phyloP scores from a whole-genome alignment of 805 yeast species.

The Ogataea nakhonphanomensis region DNA sequence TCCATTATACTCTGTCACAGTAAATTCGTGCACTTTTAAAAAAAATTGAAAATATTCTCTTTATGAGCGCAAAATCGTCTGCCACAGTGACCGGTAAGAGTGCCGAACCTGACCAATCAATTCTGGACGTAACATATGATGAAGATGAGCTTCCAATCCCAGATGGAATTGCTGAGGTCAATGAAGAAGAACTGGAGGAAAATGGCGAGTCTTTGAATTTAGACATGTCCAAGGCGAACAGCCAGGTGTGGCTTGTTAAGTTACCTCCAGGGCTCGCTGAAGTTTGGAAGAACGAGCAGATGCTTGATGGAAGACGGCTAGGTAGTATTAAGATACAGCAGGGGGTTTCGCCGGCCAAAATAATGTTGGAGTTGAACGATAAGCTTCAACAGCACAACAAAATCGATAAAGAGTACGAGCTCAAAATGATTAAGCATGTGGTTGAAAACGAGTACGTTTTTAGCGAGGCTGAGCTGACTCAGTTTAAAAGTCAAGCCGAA shows the following conservation, averaged over 20 bases:
- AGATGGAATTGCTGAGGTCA: slow-evolving; percentile 34
- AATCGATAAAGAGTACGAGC: slow-evolving; percentile 82
- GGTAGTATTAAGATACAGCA: slow-evolving; percentile 77
- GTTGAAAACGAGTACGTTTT: slow-evolving; percentile 86
- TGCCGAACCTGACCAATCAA: slow-evolving; percentile 11
- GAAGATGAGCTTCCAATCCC: slow-evolving; percentile 34
- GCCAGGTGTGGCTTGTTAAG: slow-evolving; percentile 89
- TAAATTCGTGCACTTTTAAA: slow-evolving; percentile 6
- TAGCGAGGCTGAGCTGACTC: slow-evolving; percentile 75
- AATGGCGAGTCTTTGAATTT: slow-evolving; percentile 72
- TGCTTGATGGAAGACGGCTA: slow-evolving; percentile 67
- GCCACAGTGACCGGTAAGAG: slow-evolving; percentile 1
- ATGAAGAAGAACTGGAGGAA: slow-evolving; percentile 35
- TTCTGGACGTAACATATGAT: slow-evolving; percentile 25
- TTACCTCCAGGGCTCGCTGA: slow-evolving; percentile 85
- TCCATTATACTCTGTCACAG: slow-evolving; percentile 37
- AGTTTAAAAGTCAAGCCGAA: slow-evolving; percentile 52
- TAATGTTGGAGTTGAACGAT: slow-evolving; percentile 56
- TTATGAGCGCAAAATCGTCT: slow-evolving; percentile 13
- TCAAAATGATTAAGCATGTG: slow-evolving; percentile 69
- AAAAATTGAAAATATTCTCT: slow-evolving; percentile 1
- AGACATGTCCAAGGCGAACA: slow-evolving; percentile 56
- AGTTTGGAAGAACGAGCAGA: slow-evolving; percentile 65
- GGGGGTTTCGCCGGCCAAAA: slow-evolving; percentile 35
- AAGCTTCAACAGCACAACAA: slow-evolving; percentile 43